Percentiles rank a stretch among this genome's conserved stretches.
Conservation (phyloP, 495 filamentous ascomycete species). For the Acidiella bohemica region DNA sequence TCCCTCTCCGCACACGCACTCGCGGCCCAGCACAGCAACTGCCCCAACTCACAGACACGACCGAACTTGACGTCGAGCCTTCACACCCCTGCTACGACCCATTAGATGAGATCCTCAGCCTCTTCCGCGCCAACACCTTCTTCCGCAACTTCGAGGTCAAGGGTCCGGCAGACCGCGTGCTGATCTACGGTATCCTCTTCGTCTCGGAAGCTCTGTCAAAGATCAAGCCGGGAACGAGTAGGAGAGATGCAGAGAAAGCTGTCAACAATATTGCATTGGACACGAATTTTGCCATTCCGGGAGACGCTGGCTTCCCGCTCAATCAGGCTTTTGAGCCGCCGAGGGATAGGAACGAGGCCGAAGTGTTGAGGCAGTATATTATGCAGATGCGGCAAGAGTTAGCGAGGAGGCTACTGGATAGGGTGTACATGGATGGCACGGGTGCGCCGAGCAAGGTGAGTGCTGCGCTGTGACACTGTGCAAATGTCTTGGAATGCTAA, state of each 20-base stretch:
- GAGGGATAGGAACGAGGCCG: constrained; percentile 72
- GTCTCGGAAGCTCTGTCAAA: constrained; percentile 75
- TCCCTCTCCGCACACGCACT: constrained; percentile 82
- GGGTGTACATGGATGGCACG: constrained; percentile 72
- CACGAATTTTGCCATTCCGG: constrained; percentile 78
- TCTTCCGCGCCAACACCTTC: constrained; percentile 96
- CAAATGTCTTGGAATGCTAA: too few species aligned
- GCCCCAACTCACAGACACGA: constrained; percentile 51
- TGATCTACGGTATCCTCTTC: constrained; percentile 95
- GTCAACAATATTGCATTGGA: constrained; percentile 65
- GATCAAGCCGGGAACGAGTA: constrained; percentile 57
- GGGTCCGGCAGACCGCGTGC: constrained; percentile 80
- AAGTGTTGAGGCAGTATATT: constrained; percentile 74
- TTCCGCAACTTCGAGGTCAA: constrained; percentile 99
- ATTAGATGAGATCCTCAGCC: constrained; percentile 77
- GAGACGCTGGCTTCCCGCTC: constrained; percentile 84
- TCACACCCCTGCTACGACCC: constrained; percentile 86
- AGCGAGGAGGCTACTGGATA: constrained; percentile 60
- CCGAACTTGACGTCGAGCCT: constrained; percentile 60
- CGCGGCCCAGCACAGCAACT: constrained; percentile 85
- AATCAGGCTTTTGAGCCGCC: constrained; percentile 80
- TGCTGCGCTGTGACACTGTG: background rate
- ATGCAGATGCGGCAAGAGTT: constrained; percentile 87
- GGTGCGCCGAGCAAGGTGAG: constrained; percentile 71
- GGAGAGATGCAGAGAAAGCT: constrained; percentile 34